Conservation (phyloP, 2,329 filamentous ascomycete genomes). For the Didymella exigua region DNA sequence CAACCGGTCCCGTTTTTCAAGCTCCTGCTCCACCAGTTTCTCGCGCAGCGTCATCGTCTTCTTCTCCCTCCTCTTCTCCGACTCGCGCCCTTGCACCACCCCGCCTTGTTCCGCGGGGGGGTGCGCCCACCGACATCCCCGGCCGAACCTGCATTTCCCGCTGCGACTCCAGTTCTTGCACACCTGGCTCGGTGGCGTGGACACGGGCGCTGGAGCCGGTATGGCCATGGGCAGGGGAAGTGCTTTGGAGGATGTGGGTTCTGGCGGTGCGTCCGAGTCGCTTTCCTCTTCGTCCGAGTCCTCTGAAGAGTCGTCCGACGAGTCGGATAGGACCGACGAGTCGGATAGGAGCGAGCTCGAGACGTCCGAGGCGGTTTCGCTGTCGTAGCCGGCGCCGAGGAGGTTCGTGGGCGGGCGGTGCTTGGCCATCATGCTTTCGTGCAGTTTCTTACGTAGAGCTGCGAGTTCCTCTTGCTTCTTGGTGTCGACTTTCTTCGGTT, state of each 20-base stretch:
- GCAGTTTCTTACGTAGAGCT: conserved; percentile 41
- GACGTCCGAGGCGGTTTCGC: conserved; percentile 33
- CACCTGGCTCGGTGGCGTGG: conserved; percentile 13
- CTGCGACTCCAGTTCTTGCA: conserved; percentile 35
- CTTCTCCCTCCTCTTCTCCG: conserved; percentile 18
- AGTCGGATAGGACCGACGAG: conserved; percentile 36
- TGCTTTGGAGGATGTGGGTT: conserved; percentile 47
- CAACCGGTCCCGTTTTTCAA: conserved; percentile 49
- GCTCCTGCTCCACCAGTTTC: conserved; percentile 53
- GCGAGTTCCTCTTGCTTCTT: conserved; percentile 35
- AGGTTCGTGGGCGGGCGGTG: conserved; percentile 21
- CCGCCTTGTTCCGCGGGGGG: conserved; percentile 13
- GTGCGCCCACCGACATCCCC: conserved; percentile 36
- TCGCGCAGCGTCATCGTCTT: conserved; percentile 32
- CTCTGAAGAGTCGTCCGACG: conserved; percentile 34
- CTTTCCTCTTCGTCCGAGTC: conserved; percentile 23
- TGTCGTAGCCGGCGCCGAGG: conserved; percentile 41
- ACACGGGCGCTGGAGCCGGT: conserved; percentile 21
- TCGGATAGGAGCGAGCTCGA: conserved; percentile 34
- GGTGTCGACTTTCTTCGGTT: conserved; percentile 4
- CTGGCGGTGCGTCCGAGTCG: conserved; percentile 46
- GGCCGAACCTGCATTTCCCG: conserved; percentile 37
- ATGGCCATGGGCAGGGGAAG: conserved; percentile 19
- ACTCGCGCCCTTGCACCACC: conserved; percentile 8
- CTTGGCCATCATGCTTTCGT: conserved; percentile 41